Conservation (phyloP, 805 yeast genomes). For the Suhomyces sp. region DNA sequence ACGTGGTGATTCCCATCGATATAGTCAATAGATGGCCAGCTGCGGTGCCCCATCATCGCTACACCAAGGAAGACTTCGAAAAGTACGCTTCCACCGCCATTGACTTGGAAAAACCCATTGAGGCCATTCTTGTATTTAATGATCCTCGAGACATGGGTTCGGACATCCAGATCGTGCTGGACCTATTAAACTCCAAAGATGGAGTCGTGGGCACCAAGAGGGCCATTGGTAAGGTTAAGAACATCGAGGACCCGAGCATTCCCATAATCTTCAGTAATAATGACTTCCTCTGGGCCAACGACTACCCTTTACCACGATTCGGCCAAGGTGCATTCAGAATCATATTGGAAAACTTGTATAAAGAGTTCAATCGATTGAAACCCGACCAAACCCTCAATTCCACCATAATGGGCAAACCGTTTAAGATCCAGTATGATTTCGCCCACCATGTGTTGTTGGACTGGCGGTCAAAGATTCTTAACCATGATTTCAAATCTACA, state of each 20-base stretch:
- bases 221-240: conserved; percentile 11
- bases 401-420: conserved; percentile 79
- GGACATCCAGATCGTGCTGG: conserved; percentile 76
- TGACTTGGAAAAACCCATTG: conserved; percentile 47
- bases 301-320: conserved; percentile 71
- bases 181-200: conserved; percentile 59
- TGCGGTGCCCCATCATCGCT: conserved; percentile 70
- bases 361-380: conserved; percentile 48
- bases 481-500: no score
- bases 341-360: conserved; percentile 59
- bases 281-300: conserved; percentile 87
- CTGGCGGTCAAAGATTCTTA: conserved; percentile 35
- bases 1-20: conserved; percentile 74
- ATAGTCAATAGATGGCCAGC: conserved; percentile 55
- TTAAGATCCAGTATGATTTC: conserved; percentile 72
- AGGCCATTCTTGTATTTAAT: conserved; percentile 78
- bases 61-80: conserved; percentile 43
- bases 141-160: conserved; percentile 90
- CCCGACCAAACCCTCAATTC: conserved; percentile 25
- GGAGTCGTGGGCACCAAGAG: conserved; percentile 68
- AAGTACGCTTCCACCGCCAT: conserved; percentile 36
- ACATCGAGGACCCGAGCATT: conserved; percentile 46
- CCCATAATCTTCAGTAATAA: conserved; percentile 81
- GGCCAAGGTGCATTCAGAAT: conserved; percentile 89
- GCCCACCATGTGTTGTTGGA: conserved; percentile 71